These are phyloP conservation scores for Metarhizium sp. DNA, from an alignment of 2,329 filamentous ascomycete species.

Conservation along the genomic window DNA sequence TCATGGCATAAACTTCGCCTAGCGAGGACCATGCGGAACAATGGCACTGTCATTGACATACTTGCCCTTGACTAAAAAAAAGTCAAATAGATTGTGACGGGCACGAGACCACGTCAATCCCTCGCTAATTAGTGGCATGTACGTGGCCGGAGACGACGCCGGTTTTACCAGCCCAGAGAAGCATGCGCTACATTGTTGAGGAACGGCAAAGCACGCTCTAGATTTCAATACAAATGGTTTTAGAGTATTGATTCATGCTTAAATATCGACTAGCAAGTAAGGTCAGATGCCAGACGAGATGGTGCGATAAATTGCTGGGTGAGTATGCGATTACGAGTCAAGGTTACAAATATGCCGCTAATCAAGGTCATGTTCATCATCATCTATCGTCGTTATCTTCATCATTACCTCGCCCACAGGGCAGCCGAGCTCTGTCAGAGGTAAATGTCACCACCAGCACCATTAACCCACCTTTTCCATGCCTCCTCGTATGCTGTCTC, in stretches of 20 bases:
- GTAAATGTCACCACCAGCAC: conserved; percentile 89
- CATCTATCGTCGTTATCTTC: conserved; percentile 2
- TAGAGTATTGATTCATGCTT: too few relatives aligned
- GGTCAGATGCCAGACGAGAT: not conserved
- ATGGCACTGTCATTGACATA: not conserved
- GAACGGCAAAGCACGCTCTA: too few relatives aligned
- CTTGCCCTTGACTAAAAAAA: not conserved
- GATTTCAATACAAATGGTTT: too few relatives aligned
- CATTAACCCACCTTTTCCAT: conserved; percentile 80
- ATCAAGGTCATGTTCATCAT: not conserved
- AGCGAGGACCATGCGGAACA: not conserved
- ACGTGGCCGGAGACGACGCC: too few relatives aligned
- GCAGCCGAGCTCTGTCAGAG: conserved; percentile 32
- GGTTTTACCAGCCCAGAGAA: too few relatives aligned
- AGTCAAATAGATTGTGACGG: not conserved
- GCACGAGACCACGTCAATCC: too few relatives aligned
- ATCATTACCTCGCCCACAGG: not conserved
- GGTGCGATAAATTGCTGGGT: not conserved
- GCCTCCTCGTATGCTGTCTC: conserved; percentile 83
- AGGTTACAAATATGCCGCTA: not conserved
- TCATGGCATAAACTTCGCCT: not conserved
- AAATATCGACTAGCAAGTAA: too few relatives aligned
- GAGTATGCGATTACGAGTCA: not conserved
- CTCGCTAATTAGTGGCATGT: too few relatives aligned
- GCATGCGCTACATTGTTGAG: too few relatives aligned